Evolutionary conservation across 2,329 filamentous ascomycete genomes (phyloP).

Genomic region (Aspergillus pseudotamarii): DNA sequence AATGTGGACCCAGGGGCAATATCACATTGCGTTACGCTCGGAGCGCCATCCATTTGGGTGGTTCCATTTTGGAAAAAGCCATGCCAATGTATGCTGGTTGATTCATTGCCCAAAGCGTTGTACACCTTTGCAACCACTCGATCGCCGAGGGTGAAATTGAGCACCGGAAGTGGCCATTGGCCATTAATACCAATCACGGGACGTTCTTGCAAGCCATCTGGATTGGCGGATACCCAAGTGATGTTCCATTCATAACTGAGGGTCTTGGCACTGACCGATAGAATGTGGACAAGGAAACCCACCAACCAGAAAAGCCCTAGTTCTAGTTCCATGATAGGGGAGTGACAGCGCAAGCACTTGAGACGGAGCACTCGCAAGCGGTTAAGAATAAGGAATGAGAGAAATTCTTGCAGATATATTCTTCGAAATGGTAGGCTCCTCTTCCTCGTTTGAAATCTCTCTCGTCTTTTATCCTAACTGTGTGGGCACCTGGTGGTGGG

Average conservation of each 20-base stretch:
- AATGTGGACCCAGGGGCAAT: constrained; percentile 66
- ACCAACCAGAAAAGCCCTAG: background rate
- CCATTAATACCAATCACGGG: constrained; percentile 72
- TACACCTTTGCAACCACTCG: constrained; percentile 68
- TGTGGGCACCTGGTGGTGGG: background rate
- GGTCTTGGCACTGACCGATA: background rate
- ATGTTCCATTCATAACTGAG: constrained; percentile 5
- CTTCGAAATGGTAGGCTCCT: background rate
- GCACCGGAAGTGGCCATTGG: constrained; percentile 71
- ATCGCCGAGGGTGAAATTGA: constrained; percentile 75
- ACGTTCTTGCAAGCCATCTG: constrained; percentile 55
- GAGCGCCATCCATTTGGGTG: constrained; percentile 72
- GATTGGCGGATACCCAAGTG: constrained; percentile 39
- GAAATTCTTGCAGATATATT: background rate
- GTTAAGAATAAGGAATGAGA: background rate
- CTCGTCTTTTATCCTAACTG: background rate
- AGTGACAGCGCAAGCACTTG: background rate
- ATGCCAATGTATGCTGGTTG: constrained; percentile 73
- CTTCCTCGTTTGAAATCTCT: background rate
- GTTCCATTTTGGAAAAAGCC: constrained; percentile 77
- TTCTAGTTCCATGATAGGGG: background rate
- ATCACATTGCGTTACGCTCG: constrained; percentile 68
- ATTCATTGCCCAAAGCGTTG: constrained; percentile 67
- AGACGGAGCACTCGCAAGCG: background rate
- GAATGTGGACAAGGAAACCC: constrained; percentile 3